These are phyloP conservation scores for Xanthoparmelia taractica DNA, from an alignment of 495 filamentous ascomycete species.

Conservation along the genomic window DNA sequence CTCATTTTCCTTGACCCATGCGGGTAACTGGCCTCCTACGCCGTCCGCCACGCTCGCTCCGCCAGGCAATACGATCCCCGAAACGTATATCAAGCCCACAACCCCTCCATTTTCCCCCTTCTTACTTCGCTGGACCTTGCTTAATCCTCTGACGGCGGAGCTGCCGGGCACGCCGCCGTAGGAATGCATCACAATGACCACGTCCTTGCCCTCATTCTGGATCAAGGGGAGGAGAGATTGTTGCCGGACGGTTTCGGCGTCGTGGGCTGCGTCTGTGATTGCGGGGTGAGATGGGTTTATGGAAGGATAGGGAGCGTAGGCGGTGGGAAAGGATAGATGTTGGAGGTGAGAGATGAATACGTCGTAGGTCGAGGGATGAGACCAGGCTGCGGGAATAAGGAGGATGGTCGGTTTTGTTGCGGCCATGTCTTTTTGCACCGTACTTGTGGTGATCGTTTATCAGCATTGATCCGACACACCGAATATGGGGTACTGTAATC, in stretches of 20 bases:
- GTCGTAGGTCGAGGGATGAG: conserved; percentile 33
- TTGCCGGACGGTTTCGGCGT: conserved; percentile 30
- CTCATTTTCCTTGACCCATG: conserved; percentile 28
- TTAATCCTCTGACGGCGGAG: too few relatives aligned
- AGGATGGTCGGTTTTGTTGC: conserved; percentile 35
- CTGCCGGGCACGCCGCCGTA: too few relatives aligned
- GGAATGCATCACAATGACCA: too few relatives aligned
- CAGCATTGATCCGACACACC: too few relatives aligned
- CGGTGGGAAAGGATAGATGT: conserved; percentile 31
- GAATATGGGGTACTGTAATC: too few relatives aligned
- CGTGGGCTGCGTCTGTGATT: conserved; percentile 31
- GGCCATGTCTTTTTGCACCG: too few relatives aligned
- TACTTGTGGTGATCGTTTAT: too few relatives aligned
- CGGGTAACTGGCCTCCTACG: conserved; percentile 30
- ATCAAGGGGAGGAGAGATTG: conserved; percentile 25
- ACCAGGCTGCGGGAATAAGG: conserved; percentile 45
- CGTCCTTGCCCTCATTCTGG: conserved; percentile 29
- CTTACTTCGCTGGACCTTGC: too few relatives aligned
- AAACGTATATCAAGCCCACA: conserved; percentile 28
- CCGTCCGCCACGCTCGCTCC: conserved; percentile 35
- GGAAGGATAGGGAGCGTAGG: conserved; percentile 38
- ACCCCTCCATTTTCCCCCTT: too few relatives aligned
- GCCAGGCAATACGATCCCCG: conserved; percentile 35
- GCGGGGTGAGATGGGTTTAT: conserved; percentile 36
- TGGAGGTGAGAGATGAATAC: conserved; percentile 31